Base-by-base conservation (phyloP, 371 early-diverging fungal genomes). In the Lichtheimia ornata region DNA sequence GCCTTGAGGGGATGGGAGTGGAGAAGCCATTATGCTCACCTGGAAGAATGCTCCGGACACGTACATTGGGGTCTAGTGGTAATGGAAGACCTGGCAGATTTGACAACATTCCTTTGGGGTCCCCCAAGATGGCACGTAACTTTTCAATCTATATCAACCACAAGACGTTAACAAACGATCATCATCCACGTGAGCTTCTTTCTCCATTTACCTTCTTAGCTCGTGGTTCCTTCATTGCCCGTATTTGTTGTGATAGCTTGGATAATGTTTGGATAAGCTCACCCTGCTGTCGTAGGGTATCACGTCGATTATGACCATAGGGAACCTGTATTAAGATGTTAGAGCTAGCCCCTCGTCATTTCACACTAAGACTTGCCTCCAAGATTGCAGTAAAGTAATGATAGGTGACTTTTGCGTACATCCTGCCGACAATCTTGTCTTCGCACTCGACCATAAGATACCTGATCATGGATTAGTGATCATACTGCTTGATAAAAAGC, bases 401-500 rank as follows among this genome's bases (percentile, higher is more conserved):
- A 67, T 80, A 93, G 0, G 88, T 85, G 2, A 95, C 87, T 70
- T 90, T 91, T n/a, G 83, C 93, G 67, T 92, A 98, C 83, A 94
- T 86, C 67, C 87, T 88, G 18, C 93, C 93, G 40, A 84, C 78
- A 0, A 72, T 59, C 7, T 81, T 74, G 65, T 84, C 87, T 49
- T 87, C 86, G 61, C 84, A 91, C 73, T 98, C 98, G 0, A 95
- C 94, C 92, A 92, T 94, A 40, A 98, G 70, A 75, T 96, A 94
- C 91, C 91, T 91, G 44, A 41, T 22, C 42, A 4, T 15, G 17
- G 11, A 15, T 58, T 50, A 53, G 30, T 41, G 28, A 40, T 25
- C 13, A 14, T 25, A 7, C 15, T 0, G 20, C 49, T 28, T 52
- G 0, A 43, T 15, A 52, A 18, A 50, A 2, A 11, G 6, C n/a